These are phyloP conservation scores for Claviceps lovelessii DNA, from an alignment of 2,329 filamentous ascomycete species.

Conservation along the genomic window DNA sequence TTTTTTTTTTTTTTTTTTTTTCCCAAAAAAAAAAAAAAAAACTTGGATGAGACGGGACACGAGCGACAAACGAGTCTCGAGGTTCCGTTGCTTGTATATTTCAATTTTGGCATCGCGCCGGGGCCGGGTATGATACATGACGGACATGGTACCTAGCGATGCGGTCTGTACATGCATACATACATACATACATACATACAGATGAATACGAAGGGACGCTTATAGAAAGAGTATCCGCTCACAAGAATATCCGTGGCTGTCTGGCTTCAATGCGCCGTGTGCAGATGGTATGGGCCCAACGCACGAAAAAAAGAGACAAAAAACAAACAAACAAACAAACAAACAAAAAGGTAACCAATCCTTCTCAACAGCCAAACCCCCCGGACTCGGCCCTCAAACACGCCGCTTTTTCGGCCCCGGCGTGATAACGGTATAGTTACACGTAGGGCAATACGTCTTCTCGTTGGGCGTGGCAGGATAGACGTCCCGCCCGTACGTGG, in stretches of 20 bases:
- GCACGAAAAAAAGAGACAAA: too few relatives aligned
- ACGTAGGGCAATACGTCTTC: constrained; percentile 16
- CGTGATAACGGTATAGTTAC: constrained; percentile 6
- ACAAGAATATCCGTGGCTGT: too few relatives aligned
- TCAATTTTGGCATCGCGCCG: not conserved
- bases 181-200: too few relatives aligned
- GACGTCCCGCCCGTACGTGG: constrained; percentile 41
- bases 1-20: not conserved
- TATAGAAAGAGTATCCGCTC: too few relatives aligned
- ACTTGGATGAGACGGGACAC: not conserved
- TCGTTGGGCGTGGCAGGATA: constrained; percentile 33
- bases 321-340: too few relatives aligned
- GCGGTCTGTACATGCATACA: too few relatives aligned
- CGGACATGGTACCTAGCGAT: not conserved
- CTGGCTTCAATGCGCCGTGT: too few relatives aligned
- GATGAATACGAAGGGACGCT: too few relatives aligned
- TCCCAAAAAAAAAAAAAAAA: too few relatives aligned
- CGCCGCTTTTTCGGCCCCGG: constrained; percentile 5
- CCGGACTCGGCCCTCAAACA: not conserved
- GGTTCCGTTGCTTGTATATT: not conserved
- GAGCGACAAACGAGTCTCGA: not conserved
- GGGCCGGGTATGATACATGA: too few relatives aligned
- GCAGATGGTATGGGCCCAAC: too few relatives aligned
- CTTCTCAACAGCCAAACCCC: not conserved
- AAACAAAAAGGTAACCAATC: not conserved